phyloP scores from a whole-genome alignment of 495 filamentous ascomycete genomes.

The Daldinia loculata region DNA sequence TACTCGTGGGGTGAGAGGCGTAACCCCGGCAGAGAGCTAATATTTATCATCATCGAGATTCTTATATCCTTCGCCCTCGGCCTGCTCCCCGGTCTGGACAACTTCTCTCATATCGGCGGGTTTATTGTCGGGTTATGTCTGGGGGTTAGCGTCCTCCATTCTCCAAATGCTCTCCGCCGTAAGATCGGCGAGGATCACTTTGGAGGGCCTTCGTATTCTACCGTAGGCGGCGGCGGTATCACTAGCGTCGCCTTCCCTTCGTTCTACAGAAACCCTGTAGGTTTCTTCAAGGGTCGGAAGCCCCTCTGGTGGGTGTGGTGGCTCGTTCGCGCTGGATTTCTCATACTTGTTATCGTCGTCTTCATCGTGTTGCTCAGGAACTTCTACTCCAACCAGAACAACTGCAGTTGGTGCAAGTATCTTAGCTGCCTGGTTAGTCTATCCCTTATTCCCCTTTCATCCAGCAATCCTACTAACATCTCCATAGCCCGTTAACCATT shows the following conservation, averaged over 20 bases:
- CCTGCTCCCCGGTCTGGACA: conserved; percentile 91
- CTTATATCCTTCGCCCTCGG: conserved; percentile 91
- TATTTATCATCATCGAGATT: conserved; percentile 85
- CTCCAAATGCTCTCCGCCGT: conserved; percentile 79
- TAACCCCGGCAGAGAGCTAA: conserved; percentile 78
- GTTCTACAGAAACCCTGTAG: conserved; percentile 74
- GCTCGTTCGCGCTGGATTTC: conserved; percentile 81
- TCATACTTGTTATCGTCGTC: conserved; percentile 78
- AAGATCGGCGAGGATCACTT: conserved; percentile 74
- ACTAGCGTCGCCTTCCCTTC: conserved; percentile 57
- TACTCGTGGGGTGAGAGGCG: conserved; percentile 86
- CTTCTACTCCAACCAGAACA: conserved; percentile 82
- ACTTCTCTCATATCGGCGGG: conserved; percentile 96
- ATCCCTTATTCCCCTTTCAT: not conserved
- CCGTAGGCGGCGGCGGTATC: conserved; percentile 49
- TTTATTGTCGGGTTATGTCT: conserved; percentile 92
- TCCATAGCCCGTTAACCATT: conserved; percentile 74
- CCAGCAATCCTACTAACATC: conserved; percentile 6
- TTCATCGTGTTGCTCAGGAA: conserved; percentile 88
- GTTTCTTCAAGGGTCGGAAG: conserved; percentile 91
- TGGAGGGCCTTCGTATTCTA: conserved; percentile 51
- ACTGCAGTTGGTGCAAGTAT: conserved; percentile 92
- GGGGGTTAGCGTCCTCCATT: conserved; percentile 86
- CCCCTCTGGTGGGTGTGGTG: conserved; percentile 98
- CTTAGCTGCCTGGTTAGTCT: conserved; percentile 87